Conservation (phyloP, 2,329 filamentous ascomycete species). For the Pseudogymnoascus sp. region DNA sequence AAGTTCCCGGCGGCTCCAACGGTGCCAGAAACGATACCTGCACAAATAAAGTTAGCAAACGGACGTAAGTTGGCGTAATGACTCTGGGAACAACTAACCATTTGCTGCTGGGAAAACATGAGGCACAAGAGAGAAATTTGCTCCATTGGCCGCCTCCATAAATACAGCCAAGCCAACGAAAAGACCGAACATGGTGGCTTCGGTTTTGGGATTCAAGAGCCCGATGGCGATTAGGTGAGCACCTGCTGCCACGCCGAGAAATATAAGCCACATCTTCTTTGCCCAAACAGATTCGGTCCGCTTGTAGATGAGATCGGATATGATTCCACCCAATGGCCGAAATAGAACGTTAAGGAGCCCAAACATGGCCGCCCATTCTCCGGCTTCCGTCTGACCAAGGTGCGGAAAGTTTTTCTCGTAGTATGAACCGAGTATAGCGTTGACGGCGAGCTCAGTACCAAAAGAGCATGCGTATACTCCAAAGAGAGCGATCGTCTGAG, state of each 20-base stretch:
- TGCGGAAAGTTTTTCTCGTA: constrained; percentile 52
- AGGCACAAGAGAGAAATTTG: constrained; percentile 53
- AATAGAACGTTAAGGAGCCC: constrained; percentile 65
- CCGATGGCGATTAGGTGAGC: constrained; percentile 53
- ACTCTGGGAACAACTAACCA: not conserved
- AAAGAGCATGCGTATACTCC: constrained; percentile 57
- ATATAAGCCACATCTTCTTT: constrained; percentile 54
- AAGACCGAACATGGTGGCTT: constrained; percentile 64
- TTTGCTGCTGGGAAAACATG: constrained; percentile 50
- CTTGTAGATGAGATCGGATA: constrained; percentile 37
- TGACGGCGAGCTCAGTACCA: constrained; percentile 55
- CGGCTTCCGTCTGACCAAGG: constrained; percentile 48
- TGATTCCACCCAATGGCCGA: constrained; percentile 56
- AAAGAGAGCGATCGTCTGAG: constrained; percentile 48
- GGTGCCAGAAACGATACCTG: constrained; percentile 61
- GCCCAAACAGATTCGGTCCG: constrained; percentile 40
- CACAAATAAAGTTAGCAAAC: constrained; percentile 49
- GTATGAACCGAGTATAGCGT: constrained; percentile 51
- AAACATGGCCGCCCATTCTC: constrained; percentile 65
- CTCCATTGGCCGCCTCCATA: constrained; percentile 63
- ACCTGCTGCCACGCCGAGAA: constrained; percentile 47
- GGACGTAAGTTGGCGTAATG: not conserved
- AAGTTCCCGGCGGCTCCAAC: constrained; percentile 74
- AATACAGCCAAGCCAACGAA: constrained; percentile 70
- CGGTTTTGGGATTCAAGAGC: constrained; percentile 48